Base-by-base conservation (phyloP, 2,329 filamentous ascomycete genomes). In the Fusarium cyanostomum region DNA sequence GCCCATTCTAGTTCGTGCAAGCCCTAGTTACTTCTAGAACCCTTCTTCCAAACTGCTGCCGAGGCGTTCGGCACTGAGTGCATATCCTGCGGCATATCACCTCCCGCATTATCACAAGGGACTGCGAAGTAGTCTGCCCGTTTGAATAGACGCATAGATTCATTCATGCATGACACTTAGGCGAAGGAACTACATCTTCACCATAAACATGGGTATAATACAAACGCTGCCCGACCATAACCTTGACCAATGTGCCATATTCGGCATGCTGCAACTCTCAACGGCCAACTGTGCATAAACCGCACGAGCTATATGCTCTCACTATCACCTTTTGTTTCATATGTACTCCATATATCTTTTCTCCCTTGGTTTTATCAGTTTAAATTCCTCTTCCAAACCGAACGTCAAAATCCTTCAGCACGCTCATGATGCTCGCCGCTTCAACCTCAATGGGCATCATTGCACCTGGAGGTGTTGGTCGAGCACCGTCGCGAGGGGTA, bases 361-460 rank as follows among this genome's bases (percentile, higher is more conserved):
- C 39, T 54, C 41, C 52, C 31, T 38, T 41, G 21, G 44, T 45
- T 30, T 51, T 57, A 63, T 67, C 63, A 45, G 39, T 52, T 72
- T 67, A 78, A 41, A 73, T 73, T 43, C 77, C 75, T 33, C 75
- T 71, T 34, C 87, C 87, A 73, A 94, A 94, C 51, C 91, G 80
- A 45, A 92, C 83, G 70, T 94, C 91, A 77, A 94, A 94, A 63
- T 91, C 89, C 75, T 91, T 91, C 58, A 94, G 77, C n/a, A 93
- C 91, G 37, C 89, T 89, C 91, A 94, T 93, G 52, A 94, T 92
- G 74, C 90, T 93, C 1, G 91, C 91, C 7, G 91, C 90, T 76
- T 94, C 91, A 13, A 94, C 90, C 73, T 94, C 91, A 69, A 93
- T 87, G 1, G 90, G 87, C 37, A 84, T 83, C 52, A 80, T 80